Base-by-base conservation (phyloP, 305 asterid genomes). In the Fraxinus greggii region DNA sequence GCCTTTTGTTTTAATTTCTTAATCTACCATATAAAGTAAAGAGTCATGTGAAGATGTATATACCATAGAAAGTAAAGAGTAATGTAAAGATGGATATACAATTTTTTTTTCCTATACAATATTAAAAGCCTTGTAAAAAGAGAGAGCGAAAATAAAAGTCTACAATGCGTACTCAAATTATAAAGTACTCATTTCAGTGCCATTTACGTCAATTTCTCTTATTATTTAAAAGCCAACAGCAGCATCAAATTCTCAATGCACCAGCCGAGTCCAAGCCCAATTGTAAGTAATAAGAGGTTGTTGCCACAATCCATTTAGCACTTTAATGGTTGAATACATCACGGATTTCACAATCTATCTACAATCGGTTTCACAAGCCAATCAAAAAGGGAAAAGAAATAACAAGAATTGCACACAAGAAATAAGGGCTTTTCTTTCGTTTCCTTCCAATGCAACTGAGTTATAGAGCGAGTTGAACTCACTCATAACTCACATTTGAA, bases 391-490 rank as follows among this genome's bases (percentile, higher is more conserved):
- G 12, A 26, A 63, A 63, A 65, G 17, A 26, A 26, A 8, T 23
- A 23, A 61, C 70, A 61, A 61, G 61, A 48, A 61, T 61, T 21
- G 10, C 67, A 61, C 4, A 61, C 4, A 23, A 24, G 29, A 8
- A 19, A 21, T 24, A 23, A 21, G 31, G 70, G 70, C 23, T 42
- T 48, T 77, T 23, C 31, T 72, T 74, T 8, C 15, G 8, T 76
- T 78, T 54, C 82, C 79, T 78, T 73, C 72, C 78, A 51, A 77
- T 36, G 59, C 84, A 63, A 85, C 84, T 79, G 90, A 88, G 88
- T 88, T 80, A 75, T 32, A 12, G 40, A 77, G 36, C 90, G 90
- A 87, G 90, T 86, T 86, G 75, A 86, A 78, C 84, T 48, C 79
- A 51, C 80, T 72, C 65, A 1, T 2, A 78, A 81, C 85, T 70